phyloP scores from a whole-genome alignment of 306 rosid genomes.

The Senna tora region DNA sequence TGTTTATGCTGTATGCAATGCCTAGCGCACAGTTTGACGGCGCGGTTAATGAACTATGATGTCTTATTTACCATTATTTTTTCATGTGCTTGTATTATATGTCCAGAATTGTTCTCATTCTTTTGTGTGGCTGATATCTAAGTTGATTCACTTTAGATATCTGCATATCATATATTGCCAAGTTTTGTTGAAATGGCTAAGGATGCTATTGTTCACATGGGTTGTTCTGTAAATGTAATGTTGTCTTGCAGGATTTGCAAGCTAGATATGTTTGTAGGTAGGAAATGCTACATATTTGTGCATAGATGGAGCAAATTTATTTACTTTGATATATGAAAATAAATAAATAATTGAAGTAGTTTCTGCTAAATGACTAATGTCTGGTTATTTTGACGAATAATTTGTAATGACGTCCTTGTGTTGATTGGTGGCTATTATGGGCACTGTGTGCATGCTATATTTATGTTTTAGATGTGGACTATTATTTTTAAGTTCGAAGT shows the following conservation, averaged over 20 bases:
- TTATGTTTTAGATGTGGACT: constrained; percentile 24
- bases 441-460: neutral
- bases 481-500: constrained; percentile 8
- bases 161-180: constrained; percentile 1
- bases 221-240: constrained; percentile 6
- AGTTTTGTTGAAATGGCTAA: neutral
- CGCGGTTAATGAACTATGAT: neutral
- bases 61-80: neutral
- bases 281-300: neutral
- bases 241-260: neutral
- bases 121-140: neutral
- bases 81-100: neutral
- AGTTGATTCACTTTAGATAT: constrained; percentile 1
- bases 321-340: neutral
- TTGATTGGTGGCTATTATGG: constrained; percentile 9
- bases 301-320: neutral
- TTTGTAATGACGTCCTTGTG: neutral
- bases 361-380: neutral
- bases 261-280: neutral
- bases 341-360: neutral
- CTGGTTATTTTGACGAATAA: neutral
- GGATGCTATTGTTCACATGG: neutral
- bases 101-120: constrained; percentile 12
- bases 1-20: constrained; percentile 5
- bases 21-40: constrained; percentile 3